Percentiles rank a stretch among this genome's conserved stretches.
These are phyloP conservation scores for Malania oleifera DNA, from an alignment of 164 flowering plant genomes.

Conservation along the genomic window DNA sequence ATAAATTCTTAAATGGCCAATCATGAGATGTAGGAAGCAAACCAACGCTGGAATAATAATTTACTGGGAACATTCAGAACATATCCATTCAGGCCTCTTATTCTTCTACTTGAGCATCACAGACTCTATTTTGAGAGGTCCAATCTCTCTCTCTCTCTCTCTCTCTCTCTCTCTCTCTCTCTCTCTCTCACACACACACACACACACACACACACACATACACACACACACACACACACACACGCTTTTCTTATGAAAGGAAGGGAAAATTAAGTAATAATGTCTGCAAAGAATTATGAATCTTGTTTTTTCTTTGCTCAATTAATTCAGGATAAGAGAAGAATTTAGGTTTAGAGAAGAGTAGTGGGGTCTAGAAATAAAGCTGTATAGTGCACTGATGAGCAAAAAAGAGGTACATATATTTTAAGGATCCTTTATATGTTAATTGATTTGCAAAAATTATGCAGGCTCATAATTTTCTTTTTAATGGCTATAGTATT, in stretches of 20 bases:
- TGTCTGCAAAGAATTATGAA: too few relatives aligned
- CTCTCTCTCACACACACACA: not conserved
- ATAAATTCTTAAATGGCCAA: slow-evolving; percentile 2
- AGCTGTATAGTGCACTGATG: slow-evolving; percentile 54
- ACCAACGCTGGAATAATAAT: slow-evolving; percentile 10
- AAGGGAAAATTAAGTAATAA: not conserved
- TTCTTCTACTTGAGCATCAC: slow-evolving; percentile 39
- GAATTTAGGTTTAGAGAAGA: slow-evolving; percentile 72
- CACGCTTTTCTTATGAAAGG: not conserved
- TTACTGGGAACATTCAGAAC: slow-evolving; percentile 24
- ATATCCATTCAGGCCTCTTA: slow-evolving; percentile 59
- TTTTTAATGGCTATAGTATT: not conserved
- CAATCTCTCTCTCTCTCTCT: too few relatives aligned
- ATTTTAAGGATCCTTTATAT: too few relatives aligned
- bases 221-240: too few relatives aligned
- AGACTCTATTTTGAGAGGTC: slow-evolving; percentile 71
- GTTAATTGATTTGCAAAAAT: not conserved
- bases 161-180: too few relatives aligned
- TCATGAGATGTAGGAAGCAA: slow-evolving; percentile 30
- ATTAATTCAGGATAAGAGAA: slow-evolving; percentile 44
- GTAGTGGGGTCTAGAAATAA: slow-evolving; percentile 89
- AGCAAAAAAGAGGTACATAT: slow-evolving; percentile 43
- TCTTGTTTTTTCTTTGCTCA: slow-evolving; percentile 7
- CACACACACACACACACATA: too few relatives aligned
- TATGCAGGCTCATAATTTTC: not conserved